Percentiles rank a stretch among this genome's conserved stretches.
These are phyloP conservation scores for Groenewaldozyma sp. DNA, from an alignment of 1,139 yeast species.

Conservation along the genomic window DNA sequence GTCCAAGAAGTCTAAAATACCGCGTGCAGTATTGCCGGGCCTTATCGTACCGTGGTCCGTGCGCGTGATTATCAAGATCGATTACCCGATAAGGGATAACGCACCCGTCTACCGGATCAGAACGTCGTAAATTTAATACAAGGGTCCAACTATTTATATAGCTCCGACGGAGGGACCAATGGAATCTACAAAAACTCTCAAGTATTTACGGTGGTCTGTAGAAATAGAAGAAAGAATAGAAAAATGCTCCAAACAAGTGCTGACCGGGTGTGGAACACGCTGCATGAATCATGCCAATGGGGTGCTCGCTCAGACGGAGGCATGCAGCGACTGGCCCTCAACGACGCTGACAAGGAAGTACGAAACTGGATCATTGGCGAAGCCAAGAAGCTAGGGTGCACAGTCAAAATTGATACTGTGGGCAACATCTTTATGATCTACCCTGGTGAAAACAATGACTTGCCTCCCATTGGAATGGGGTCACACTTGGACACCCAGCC, in stretches of 20 bases:
- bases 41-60: no score
- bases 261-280: slow-evolving; percentile 40
- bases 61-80: no score
- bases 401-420: slow-evolving; percentile 48
- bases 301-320: slow-evolving; percentile 62
- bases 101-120: no score
- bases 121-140: no score
- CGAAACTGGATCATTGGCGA: slow-evolving; percentile 59
- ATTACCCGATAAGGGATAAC: no score
- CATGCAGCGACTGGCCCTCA: slow-evolving; percentile 46
- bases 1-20: no score
- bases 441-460: slow-evolving; percentile 44
- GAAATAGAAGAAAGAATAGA: no score
- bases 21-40: no score
- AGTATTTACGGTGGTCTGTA: no score
- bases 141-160: no score
- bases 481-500: slow-evolving; percentile 74
- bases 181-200: no score
- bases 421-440: slow-evolving; percentile 61
- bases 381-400: slow-evolving; percentile 46
- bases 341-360: slow-evolving; percentile 55
- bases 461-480: slow-evolving; percentile 57
- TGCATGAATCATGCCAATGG: slow-evolving; percentile 52
- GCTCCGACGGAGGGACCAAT: no score
- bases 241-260: slow-evolving; percentile 6